Conservation (phyloP, 2,329 filamentous ascomycete species). For the Sclerotinia spermophila region DNA sequence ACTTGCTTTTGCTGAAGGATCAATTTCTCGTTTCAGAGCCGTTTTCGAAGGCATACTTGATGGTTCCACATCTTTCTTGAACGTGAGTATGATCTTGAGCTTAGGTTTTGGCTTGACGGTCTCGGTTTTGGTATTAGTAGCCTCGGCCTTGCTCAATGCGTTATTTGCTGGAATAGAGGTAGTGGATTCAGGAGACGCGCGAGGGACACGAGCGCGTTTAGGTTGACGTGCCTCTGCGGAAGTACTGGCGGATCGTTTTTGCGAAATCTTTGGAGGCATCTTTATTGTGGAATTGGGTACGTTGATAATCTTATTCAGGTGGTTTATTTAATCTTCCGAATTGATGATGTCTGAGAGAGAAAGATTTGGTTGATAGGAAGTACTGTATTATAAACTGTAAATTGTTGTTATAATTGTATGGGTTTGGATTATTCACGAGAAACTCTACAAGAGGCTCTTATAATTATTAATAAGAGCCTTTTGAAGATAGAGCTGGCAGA, state of each 20-base stretch:
- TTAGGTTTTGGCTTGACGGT: background rate
- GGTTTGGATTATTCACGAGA: background rate
- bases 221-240: background rate
- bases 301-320: background rate
- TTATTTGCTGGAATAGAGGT: background rate
- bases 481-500: background rate
- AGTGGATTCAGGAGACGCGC: no score
- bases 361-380: background rate
- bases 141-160: background rate
- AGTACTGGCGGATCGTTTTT: background rate
- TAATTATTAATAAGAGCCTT: background rate
- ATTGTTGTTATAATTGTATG: background rate
- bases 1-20: background rate
- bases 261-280: background rate
- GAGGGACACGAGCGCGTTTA: background rate
- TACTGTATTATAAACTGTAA: background rate
- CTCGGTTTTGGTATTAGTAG: background rate
- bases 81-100: background rate
- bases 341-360: background rate
- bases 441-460: background rate
- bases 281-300: background rate
- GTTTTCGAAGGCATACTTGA: background rate
- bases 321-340: no score
- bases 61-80: background rate
- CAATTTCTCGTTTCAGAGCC: background rate